Evolutionary conservation across 768 basidiomycete species (phyloP), one percentile per base, ranked within the genome.

Genomic region (Gymnopilus junonius): DNA sequence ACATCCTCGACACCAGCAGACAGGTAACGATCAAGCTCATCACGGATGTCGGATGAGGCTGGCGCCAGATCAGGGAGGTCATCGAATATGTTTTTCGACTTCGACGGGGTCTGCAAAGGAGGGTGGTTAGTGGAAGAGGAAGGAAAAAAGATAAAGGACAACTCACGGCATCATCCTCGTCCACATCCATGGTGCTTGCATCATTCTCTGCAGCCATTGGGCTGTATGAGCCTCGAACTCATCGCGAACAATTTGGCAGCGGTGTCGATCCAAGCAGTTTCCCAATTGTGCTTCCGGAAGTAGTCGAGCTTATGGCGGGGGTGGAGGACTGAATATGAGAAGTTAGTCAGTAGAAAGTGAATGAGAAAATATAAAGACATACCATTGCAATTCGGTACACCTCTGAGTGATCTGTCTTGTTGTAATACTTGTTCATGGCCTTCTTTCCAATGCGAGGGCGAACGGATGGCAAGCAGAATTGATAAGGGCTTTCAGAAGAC

Each of bases 11-110:
- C 46, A 29, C 71, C 70, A 1, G 73, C 67, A 21, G 50, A 63
- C 14, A 80, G 73, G 54, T 76, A 79, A 0, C 39, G 35, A 17
- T 68, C 69, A 17, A 79, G 69, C 29, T 80, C 69, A 12, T 71
- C 68, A 34, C 57, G 46, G 5, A 68, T 29, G 8, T 71, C 69
- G 6, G 58, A 50, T 29, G 60, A 37, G 6, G 64, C 66, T 27
- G 68, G 60, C 6, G 67, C 37, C 39, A 75, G 73, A 0, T 66
- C 56, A 1, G 74, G 71, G 2, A 77, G 66, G 21, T 70, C 37
- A 55, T 78, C 74, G 43, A 78, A 77, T 0, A 76, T 74, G 63
- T 77, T 77, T 12, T 37, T 55, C 0, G 51, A 29, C 59, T 31
- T n/a, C n/a, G 35, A 34, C 21, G 46, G 21, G 5, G 31, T n/a